Evolutionary conservation across 306 rosid genomes (phyloP).

Genomic region (Dicorynia guianensis): DNA sequence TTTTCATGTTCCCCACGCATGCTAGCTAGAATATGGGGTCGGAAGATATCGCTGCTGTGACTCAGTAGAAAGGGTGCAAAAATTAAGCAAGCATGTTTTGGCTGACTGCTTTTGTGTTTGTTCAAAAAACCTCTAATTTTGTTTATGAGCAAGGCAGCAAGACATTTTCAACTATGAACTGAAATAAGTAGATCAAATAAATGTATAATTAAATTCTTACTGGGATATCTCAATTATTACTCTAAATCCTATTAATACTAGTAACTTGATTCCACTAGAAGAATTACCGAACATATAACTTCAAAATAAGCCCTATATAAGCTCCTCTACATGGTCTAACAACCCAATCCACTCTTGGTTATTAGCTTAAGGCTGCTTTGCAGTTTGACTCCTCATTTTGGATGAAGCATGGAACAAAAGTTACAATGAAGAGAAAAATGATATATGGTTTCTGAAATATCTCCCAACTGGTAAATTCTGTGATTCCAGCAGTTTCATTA

Average conservation of each 20-base stretch:
- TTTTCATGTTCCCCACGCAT: background rate
- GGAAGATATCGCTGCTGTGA: background rate
- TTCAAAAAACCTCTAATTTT: background rate
- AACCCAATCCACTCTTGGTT: background rate
- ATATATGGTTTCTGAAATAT: no score
- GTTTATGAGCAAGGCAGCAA: background rate
- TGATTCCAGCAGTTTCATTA: no score
- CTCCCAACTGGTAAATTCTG: no score
- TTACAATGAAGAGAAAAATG: background rate
- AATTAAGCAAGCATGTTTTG: background rate
- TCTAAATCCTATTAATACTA: background rate
- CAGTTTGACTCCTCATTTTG: slow-evolving; percentile 1
- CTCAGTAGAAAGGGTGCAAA: background rate
- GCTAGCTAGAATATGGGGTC: background rate
- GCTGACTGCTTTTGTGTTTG: background rate
- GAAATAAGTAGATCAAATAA: background rate
- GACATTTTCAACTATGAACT: background rate
- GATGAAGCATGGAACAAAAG: background rate
- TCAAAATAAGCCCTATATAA: background rate
- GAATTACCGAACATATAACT: background rate
- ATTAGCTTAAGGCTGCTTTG: background rate
- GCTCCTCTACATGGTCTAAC: background rate
- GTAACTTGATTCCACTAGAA: background rate
- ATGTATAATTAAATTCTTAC: background rate
- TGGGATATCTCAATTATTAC: background rate